phyloP scores from a whole-genome alignment of 495 filamentous ascomycete genomes.

The Talaromyces ruber region DNA sequence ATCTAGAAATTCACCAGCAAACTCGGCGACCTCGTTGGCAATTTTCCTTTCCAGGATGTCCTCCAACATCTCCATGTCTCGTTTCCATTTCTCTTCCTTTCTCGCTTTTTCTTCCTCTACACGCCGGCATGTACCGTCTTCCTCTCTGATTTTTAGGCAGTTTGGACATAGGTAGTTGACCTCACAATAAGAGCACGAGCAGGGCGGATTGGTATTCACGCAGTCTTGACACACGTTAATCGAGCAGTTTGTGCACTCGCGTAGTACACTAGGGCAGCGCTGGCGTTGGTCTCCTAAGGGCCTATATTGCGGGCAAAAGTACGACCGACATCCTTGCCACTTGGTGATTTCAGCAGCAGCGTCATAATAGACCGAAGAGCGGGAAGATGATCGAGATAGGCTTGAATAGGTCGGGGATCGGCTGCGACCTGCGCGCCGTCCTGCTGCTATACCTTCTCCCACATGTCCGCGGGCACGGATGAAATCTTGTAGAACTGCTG shows the following conservation, averaged over 20 bases:
- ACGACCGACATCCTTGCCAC: constrained; percentile 52
- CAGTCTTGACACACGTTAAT: constrained; percentile 52
- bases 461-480: constrained; percentile 2
- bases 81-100: constrained; percentile 36
- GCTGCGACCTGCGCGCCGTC: constrained; percentile 14
- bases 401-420: constrained; percentile 32
- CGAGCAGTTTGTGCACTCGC: constrained; percentile 45
- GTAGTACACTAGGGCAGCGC: constrained; percentile 37
- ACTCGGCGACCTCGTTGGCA: constrained; percentile 39
- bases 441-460: constrained; percentile 5
- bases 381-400: constrained; percentile 31
- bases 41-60: constrained; percentile 32
- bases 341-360: constrained; percentile 25
- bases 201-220: constrained; percentile 32
- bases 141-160: constrained; percentile 35
- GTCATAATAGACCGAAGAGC: constrained; percentile 31
- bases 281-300: constrained; percentile 42
- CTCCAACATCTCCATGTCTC: constrained; percentile 34
- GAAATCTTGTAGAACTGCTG: constrained; percentile 11
- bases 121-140: constrained; percentile 34
- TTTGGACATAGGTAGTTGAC: constrained; percentile 46
- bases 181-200: constrained; percentile 46
- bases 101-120: constrained; percentile 31
- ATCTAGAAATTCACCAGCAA: constrained; percentile 36
- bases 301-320: constrained; percentile 45